Evolutionary conservation across 192 early-diverging fungal species (phyloP).

Genomic region (Backusella circina): DNA sequence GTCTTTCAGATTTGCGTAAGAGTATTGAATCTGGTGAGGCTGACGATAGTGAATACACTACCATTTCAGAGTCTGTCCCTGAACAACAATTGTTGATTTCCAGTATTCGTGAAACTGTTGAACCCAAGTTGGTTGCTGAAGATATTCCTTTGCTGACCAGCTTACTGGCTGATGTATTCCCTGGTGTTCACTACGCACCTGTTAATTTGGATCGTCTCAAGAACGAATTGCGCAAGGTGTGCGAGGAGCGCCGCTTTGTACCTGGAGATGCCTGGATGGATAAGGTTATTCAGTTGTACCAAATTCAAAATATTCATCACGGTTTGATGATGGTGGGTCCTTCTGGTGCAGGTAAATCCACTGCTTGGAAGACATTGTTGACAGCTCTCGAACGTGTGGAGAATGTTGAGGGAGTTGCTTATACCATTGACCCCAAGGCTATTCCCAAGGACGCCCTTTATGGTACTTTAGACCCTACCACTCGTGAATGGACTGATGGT

Average conservation of each 20-base stretch:
- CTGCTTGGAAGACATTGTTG: constrained; percentile 91
- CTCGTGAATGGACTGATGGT: constrained; percentile 99
- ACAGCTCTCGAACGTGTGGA: constrained; percentile 87
- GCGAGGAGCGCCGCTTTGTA: constrained; percentile 69
- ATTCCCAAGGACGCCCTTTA: constrained; percentile 97
- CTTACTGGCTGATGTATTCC: constrained; percentile 92
- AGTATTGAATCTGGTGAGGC: constrained; percentile 33
- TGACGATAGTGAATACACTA: constrained; percentile 38
- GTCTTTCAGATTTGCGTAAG: constrained; percentile 49
- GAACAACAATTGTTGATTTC: constrained; percentile 95
- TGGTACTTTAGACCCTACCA: constrained; percentile 94
- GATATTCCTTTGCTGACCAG: constrained; percentile 87
- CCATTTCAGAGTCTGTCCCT: constrained; percentile 58
- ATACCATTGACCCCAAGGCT: constrained; percentile 98
- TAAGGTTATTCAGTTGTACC: constrained; percentile 96
- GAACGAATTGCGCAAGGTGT: constrained; percentile 71
- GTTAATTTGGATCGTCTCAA: constrained; percentile 76
- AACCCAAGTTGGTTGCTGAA: constrained; percentile 97
- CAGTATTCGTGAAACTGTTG: constrained; percentile 94
- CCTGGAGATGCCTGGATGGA: constrained; percentile 85
- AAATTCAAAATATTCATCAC: constrained; percentile 98
- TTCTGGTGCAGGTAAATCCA: constrained; percentile 93
- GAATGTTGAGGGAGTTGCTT: constrained; percentile 83
- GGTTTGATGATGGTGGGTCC: constrained; percentile 99
- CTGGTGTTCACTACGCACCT: constrained; percentile 79